Evolutionary conservation across 768 basidiomycete species (phyloP).

Genomic region (Boletus eberwhitei): DNA sequence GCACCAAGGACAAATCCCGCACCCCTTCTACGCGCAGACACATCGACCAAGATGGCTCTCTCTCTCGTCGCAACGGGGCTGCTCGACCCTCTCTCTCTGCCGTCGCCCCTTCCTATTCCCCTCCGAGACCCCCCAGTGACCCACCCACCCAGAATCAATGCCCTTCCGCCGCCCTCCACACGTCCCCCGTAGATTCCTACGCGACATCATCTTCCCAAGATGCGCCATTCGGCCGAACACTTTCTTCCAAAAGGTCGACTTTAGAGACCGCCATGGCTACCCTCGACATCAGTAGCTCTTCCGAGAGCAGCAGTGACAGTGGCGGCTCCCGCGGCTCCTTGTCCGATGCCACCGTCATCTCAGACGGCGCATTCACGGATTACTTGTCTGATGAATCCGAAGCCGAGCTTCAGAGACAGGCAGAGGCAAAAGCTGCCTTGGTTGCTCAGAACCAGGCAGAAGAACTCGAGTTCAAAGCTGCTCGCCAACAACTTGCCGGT

Average conservation of each 20-base stretch:
- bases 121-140: slow-evolving; percentile 24
- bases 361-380: slow-evolving; percentile 86
- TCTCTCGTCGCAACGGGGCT: slow-evolving; percentile 46
- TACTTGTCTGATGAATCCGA: slow-evolving; percentile 94
- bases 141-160: slow-evolving; percentile 16
- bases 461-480: slow-evolving; percentile 78
- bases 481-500: slow-evolving; percentile 70
- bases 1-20: slow-evolving; percentile 51
- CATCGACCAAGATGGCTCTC: slow-evolving; percentile 50
- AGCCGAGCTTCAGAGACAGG: slow-evolving; percentile 81
- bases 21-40: slow-evolving; percentile 62
- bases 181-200: slow-evolving; percentile 22
- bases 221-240: slow-evolving; percentile 33
- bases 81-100: slow-evolving; percentile 43
- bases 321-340: slow-evolving; percentile 49
- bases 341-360: slow-evolving; percentile 76
- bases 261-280: slow-evolving; percentile 40
- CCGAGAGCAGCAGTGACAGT: slow-evolving; percentile 60
- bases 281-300: slow-evolving; percentile 41
- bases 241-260: slow-evolving; percentile 29
- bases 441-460: slow-evolving; percentile 79
- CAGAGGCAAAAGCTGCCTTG: slow-evolving; percentile 73
- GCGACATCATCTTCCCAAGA: slow-evolving; percentile 27
- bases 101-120: slow-evolving; percentile 33
- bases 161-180: slow-evolving; percentile 17